phyloP scores from a whole-genome alignment of 352 stramenopile genomes.

The Phytopythium chamaehyphon region DNA sequence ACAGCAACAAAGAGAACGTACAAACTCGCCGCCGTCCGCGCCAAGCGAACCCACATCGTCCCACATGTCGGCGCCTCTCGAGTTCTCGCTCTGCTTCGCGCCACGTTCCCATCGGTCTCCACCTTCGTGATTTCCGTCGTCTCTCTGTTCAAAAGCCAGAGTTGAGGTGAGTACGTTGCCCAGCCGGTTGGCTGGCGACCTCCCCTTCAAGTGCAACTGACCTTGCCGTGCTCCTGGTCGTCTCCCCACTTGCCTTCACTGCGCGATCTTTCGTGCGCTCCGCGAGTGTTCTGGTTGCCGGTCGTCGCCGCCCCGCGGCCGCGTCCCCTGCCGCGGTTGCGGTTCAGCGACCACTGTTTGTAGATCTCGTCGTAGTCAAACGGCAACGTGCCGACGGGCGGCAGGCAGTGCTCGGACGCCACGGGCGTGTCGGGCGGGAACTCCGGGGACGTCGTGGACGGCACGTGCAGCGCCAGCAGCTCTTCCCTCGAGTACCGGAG shows the following conservation, averaged over 20 bases:
- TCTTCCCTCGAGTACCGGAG: slow-evolving; percentile 81
- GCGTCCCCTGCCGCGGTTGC: slow-evolving; percentile 70
- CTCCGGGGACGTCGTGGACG: slow-evolving; percentile 37
- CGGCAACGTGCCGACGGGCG: slow-evolving; percentile 64
- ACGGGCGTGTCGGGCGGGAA: slow-evolving; percentile 67
- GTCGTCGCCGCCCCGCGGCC: slow-evolving; percentile 42
- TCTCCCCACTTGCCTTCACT: slow-evolving; percentile 53
- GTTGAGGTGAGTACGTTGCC: not conserved
- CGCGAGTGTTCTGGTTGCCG: slow-evolving; percentile 18
- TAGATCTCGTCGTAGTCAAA: slow-evolving; percentile 89
- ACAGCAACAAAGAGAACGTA: slow-evolving; percentile 12
- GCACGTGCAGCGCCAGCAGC: slow-evolving; percentile 64
- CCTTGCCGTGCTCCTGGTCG: slow-evolving; percentile 29
- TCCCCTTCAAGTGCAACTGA: not conserved
- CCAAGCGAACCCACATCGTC: slow-evolving; percentile 64
- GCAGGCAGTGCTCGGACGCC: slow-evolving; percentile 56
- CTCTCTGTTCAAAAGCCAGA: slow-evolving; percentile 13
- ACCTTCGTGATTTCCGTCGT: slow-evolving; percentile 22
- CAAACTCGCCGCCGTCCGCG: slow-evolving; percentile 56
- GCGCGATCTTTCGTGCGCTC: slow-evolving; percentile 38
- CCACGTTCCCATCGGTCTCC: slow-evolving; percentile 64
- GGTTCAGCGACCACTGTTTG: slow-evolving; percentile 82
- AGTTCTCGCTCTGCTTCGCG: slow-evolving; percentile 26
- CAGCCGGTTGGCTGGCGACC: not conserved
- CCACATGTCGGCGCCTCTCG: slow-evolving; percentile 61